Evolutionary conservation across 176 grass and related monocot species (phyloP).

Genomic region (Rhynchospora breviuscula): DNA sequence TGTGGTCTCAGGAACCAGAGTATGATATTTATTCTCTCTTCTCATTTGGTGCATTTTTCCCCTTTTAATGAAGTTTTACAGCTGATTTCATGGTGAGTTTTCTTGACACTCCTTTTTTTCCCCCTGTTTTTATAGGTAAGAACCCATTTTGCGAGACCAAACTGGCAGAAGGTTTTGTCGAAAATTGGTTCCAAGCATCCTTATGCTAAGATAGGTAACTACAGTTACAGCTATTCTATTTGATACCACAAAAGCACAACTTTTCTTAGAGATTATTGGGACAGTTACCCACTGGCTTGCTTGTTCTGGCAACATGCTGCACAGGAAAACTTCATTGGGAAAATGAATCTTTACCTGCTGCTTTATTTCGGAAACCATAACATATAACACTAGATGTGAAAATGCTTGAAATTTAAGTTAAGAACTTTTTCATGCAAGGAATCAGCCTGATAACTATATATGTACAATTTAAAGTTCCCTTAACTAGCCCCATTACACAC

Average conservation of each 20-base stretch:
- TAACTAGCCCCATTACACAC: too few species aligned
- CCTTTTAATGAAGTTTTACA: background rate
- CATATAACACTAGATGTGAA: background rate
- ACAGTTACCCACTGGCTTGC: background rate
- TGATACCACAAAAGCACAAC: background rate
- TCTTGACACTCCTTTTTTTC: slow-evolving; percentile 3
- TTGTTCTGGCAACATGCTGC: background rate
- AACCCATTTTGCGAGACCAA: slow-evolving; percentile 97
- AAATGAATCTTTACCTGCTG: background rate
- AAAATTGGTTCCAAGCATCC: slow-evolving; percentile 84
- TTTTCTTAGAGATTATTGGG: background rate
- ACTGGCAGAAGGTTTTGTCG: slow-evolving; percentile 94
- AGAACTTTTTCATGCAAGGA: background rate
- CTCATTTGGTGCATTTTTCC: background rate
- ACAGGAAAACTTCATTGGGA: background rate
- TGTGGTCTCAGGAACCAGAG: slow-evolving; percentile 90
- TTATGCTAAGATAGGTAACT: slow-evolving; percentile 89
- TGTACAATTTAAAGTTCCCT: background rate
- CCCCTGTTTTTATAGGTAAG: slow-evolving; percentile 51
- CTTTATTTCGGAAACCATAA: background rate
- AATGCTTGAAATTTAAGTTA: background rate
- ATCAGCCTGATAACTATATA: background rate
- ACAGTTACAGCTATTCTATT: slow-evolving; percentile 8
- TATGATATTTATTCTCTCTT: slow-evolving; percentile 27
- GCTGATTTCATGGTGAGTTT: slow-evolving; percentile 15